Evolutionary conservation across 2,329 filamentous ascomycete genomes (phyloP).

Genomic region (Aspergillus alliaceus): DNA sequence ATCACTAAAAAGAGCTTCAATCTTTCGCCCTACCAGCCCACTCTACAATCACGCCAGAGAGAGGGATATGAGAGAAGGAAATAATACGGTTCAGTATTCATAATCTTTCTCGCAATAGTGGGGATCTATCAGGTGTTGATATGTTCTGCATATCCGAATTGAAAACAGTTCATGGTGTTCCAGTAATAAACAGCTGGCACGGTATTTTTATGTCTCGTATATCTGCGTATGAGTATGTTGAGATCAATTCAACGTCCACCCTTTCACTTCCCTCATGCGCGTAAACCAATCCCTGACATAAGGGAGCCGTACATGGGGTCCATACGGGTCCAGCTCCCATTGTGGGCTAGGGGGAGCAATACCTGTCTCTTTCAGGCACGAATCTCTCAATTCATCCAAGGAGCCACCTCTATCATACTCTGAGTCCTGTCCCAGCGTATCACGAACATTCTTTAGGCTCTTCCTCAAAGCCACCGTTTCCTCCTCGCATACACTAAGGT

Average conservation of each 20-base stretch:
- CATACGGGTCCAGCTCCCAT: conserved; percentile 48
- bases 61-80: too few species aligned
- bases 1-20: too few species aligned
- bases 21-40: too few species aligned
- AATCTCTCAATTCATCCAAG: conserved; percentile 38
- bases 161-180: too few species aligned
- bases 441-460: conserved; percentile 29
- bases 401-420: conserved; percentile 48
- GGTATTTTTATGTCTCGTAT: neutral
- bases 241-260: conserved; percentile 10
- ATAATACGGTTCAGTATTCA: too few species aligned
- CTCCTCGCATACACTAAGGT: conserved; percentile 36
- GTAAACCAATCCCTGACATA: conserved; percentile 49
- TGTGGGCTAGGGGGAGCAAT: conserved; percentile 43
- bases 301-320: conserved; percentile 44
- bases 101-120: too few species aligned
- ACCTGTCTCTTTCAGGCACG: conserved; percentile 45
- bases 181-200: too few species aligned
- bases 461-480: conserved; percentile 39
- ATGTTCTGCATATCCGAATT: too few species aligned
- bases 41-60: too few species aligned
- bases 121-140: too few species aligned
- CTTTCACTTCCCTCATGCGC: conserved; percentile 11
- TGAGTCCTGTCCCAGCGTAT: conserved; percentile 16
- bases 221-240: neutral